Evolutionary conservation across 257 asterid genomes (phyloP).

Genomic region (Nicotiana attenuata): DNA sequence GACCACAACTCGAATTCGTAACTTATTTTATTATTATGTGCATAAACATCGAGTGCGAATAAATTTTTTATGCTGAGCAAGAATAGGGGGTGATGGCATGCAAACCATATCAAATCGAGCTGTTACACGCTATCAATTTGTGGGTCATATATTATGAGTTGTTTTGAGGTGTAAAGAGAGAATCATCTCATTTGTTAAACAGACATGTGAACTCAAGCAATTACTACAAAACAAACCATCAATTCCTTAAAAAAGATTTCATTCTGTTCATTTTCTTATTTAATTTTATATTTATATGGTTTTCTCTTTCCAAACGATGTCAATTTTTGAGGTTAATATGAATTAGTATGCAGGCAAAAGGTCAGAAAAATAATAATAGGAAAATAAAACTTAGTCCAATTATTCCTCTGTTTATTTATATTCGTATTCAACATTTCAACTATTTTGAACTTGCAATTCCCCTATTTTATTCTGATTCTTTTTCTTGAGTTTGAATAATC

Average conservation of each 20-base stretch:
- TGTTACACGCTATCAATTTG: constrained; percentile 29
- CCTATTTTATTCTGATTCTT: not conserved
- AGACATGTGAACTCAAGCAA: constrained; percentile 29
- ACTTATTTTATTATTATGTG: not conserved
- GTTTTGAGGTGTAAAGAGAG: constrained; percentile 26
- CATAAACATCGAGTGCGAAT: not conserved
- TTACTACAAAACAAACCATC: not conserved
- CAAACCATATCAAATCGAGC: constrained; percentile 33
- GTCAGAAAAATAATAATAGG: not conserved
- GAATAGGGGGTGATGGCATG: constrained; percentile 22
- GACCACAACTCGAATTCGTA: no score
- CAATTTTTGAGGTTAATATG: not conserved
- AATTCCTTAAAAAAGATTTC: constrained; percentile 3
- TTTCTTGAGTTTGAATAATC: not conserved
- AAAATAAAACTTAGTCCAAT: not conserved
- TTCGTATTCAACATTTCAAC: not conserved
- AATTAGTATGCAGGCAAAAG: not conserved
- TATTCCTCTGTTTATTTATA: not conserved
- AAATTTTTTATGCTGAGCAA: not conserved
- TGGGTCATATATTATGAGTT: constrained; percentile 31
- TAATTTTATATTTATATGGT: not conserved
- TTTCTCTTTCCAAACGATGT: no score
- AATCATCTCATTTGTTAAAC: constrained; percentile 20
- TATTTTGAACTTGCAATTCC: not conserved
- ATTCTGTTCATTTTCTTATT: not conserved